Conservation (phyloP, 2,329 filamentous ascomycete species). For the Verticillium tricorpus region DNA sequence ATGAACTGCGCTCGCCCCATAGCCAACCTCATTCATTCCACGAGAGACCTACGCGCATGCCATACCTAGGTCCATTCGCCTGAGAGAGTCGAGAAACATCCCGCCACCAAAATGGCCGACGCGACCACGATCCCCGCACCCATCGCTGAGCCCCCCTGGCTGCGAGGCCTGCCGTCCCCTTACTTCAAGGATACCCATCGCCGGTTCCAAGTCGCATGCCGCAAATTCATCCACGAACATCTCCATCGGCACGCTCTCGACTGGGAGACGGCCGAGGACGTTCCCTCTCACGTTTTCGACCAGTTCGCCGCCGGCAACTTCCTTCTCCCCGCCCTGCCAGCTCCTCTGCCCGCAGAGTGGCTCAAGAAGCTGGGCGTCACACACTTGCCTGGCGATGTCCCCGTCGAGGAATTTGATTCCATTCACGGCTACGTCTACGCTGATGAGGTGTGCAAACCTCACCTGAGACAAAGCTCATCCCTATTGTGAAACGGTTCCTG, state of each 20-base stretch:
- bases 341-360: conserved; percentile 65
- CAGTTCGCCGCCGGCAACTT: conserved; percentile 63
- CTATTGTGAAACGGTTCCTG: neutral
- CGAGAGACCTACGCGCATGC: too few species aligned
- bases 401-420: conserved; percentile 71
- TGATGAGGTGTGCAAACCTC: conserved; percentile 39
- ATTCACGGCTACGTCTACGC: conserved; percentile 65
- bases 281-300: conserved; percentile 60
- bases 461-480: neutral
- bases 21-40: neutral
- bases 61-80: too few species aligned
- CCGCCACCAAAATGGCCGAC: neutral
- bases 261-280: conserved; percentile 62
- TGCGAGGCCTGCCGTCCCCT: conserved; percentile 64
- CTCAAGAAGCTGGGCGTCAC: conserved; percentile 61
- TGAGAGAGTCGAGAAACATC: neutral
- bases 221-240: conserved; percentile 60
- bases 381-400: conserved; percentile 60
- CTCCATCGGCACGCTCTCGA: conserved; percentile 59
- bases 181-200: conserved; percentile 65
- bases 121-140: conserved; percentile 36
- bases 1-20: too few species aligned
- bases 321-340: conserved; percentile 65
- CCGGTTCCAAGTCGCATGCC: conserved; percentile 63
- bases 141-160: conserved; percentile 70